Percentiles rank a stretch among this genome's conserved stretches.
phyloP scores from a whole-genome alignment of 768 basidiomycete genomes.

The Boletus pseudo-olivaceus region DNA sequence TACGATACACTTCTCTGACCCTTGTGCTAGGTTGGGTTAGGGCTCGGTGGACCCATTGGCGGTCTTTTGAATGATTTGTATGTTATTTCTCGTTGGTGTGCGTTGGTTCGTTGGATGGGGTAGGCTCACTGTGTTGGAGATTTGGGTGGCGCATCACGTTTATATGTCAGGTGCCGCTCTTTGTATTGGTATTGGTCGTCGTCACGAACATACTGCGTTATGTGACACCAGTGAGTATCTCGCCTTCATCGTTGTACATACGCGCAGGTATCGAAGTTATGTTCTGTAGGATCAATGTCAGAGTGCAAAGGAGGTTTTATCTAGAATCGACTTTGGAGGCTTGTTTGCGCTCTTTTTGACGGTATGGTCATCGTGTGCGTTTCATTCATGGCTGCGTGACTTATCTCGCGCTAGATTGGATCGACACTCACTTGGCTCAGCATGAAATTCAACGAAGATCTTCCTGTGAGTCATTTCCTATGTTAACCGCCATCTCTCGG shows the following conservation, averaged over 20 bases:
- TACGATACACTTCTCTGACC: background rate
- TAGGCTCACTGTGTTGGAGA: background rate
- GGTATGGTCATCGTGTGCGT: background rate
- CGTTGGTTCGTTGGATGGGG: background rate
- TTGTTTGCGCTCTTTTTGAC: conserved; percentile 1
- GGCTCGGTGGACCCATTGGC: conserved; percentile 11
- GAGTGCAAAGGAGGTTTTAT: conserved; percentile 4
- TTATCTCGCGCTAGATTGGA: conserved; percentile 7
- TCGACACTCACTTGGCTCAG: conserved; percentile 11
- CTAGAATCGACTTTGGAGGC: conserved; percentile 15
- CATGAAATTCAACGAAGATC: conserved; percentile 13
- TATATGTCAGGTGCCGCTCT: conserved; percentile 7
- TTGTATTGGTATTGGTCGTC: conserved; percentile 3
- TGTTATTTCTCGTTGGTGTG: background rate
- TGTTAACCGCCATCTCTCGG: too few relatives aligned
- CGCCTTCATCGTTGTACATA: background rate
- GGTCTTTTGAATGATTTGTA: conserved; percentile 14
- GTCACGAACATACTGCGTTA: conserved; percentile 3
- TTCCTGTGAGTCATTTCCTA: conserved; percentile 1
- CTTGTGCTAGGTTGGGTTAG: conserved; percentile 5
- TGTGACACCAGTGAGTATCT: conserved; percentile 8
- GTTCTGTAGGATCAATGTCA: conserved; percentile 7
- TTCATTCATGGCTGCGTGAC: background rate
- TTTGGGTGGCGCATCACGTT: conserved; percentile 21
- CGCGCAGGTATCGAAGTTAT: background rate